phyloP scores from a whole-genome alignment of 768 basidiomycete species.

The Kondoa malvinella region DNA sequence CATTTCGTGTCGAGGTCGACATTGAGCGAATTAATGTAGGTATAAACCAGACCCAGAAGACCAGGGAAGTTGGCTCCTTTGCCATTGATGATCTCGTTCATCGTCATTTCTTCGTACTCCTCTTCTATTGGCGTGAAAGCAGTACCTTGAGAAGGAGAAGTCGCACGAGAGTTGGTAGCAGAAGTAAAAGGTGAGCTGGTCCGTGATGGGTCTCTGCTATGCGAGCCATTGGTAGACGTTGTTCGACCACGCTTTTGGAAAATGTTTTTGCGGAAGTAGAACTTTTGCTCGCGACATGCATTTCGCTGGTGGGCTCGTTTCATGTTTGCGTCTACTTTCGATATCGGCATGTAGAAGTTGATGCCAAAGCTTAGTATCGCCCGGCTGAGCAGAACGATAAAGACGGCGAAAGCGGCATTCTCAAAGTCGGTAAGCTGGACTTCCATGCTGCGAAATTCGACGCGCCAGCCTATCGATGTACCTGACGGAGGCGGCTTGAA shows the following conservation, averaged over 20 bases:
- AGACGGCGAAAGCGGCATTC: constrained; percentile 90
- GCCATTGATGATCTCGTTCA: constrained; percentile 88
- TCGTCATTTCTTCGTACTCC: constrained; percentile 81
- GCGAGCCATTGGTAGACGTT: constrained; percentile 3
- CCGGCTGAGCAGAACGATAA: constrained; percentile 81
- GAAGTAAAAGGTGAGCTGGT: constrained; percentile 11
- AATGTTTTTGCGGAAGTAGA: constrained; percentile 77
- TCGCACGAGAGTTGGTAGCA: constrained; percentile 19
- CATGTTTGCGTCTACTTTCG: constrained; percentile 98
- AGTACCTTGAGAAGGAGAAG: not conserved
- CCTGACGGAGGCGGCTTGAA: constrained; percentile 96
- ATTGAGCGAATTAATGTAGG: constrained; percentile 70
- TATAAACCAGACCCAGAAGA: constrained; percentile 18
- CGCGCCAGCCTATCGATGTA: constrained; percentile 88
- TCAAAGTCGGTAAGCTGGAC: constrained; percentile 98
- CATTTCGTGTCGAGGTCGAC: constrained; percentile 44
- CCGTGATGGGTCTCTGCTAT: constrained; percentile 14
- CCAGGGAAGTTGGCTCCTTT: constrained; percentile 34
- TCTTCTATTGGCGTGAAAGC: constrained; percentile 43
- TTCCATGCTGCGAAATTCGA: constrained; percentile 98
- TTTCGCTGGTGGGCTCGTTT: constrained; percentile 65
- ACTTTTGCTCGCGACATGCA: constrained; percentile 55
- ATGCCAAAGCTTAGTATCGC: constrained; percentile 80
- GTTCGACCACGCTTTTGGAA: constrained; percentile 34
- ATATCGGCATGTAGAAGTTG: constrained; percentile 93